These are phyloP conservation scores for Paramecium caudatum DNA, from an alignment of 73 alveolate species.

Conservation along the genomic window DNA sequence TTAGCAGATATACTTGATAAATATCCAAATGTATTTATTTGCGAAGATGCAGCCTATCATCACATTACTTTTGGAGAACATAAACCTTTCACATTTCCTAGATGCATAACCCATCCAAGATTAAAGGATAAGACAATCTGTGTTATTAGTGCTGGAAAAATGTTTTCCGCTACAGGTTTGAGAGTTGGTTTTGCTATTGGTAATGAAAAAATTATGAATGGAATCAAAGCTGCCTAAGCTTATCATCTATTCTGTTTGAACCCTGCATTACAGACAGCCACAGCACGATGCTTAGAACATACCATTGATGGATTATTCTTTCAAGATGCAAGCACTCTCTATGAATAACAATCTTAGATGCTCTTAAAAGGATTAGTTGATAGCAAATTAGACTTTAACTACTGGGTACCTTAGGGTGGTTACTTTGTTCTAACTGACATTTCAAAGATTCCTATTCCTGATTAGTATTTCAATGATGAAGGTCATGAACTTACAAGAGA, in stretches of 20 bases:
- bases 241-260: constrained; percentile 78
- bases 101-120: constrained; percentile 81
- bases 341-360: constrained; percentile 72
- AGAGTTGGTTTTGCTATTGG: constrained; percentile 94
- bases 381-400: constrained; percentile 72
- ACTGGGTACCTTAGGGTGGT: constrained; percentile 83
- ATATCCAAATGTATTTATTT: constrained; percentile 81
- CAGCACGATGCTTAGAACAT: constrained; percentile 63
- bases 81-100: constrained; percentile 78
- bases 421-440: constrained; percentile 83
- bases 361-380: constrained; percentile 73
- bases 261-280: constrained; percentile 68
- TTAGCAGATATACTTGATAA: constrained; percentile 83
- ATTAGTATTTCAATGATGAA: constrained; percentile 79
- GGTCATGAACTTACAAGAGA: constrained; percentile 77
- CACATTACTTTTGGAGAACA: constrained; percentile 84
- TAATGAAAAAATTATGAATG: constrained; percentile 80
- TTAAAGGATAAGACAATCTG: constrained; percentile 87
- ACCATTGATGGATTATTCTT: constrained; percentile 26
- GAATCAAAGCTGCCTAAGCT: constrained; percentile 76
- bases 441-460: constrained; percentile 72
- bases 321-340: constrained; percentile 55
- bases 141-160: constrained; percentile 90
- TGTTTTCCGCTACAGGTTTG: constrained; percentile 92
- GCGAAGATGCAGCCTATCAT: constrained; percentile 93